Evolutionary conservation across 805 yeast genomes (phyloP).

Genomic region (Nadsonia fulvescens): DNA sequence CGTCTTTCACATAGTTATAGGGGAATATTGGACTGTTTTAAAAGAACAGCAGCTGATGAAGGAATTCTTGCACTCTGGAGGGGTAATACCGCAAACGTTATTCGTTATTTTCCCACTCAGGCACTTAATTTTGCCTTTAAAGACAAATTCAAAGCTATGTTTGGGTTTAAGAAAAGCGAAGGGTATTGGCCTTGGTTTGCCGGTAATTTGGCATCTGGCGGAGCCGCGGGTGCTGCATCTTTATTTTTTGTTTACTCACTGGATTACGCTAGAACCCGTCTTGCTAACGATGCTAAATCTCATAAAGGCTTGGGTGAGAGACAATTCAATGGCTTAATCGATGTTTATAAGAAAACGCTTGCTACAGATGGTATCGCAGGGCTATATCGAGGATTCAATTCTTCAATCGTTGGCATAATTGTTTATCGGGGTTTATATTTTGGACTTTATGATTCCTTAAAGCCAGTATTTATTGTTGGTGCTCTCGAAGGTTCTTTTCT

Average conservation of each 20-base stretch:
- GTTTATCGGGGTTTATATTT: slow-evolving; percentile 99
- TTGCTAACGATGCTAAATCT: slow-evolving; percentile 94
- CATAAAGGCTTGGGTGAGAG: slow-evolving; percentile 69
- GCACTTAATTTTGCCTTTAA: slow-evolving; percentile 97
- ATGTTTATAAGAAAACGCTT: slow-evolving; percentile 90
- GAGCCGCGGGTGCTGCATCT: slow-evolving; percentile 95
- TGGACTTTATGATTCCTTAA: slow-evolving; percentile 92
- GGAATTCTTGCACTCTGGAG: slow-evolving; percentile 93
- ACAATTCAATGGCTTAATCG: slow-evolving; percentile 92
- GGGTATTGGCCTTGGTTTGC: slow-evolving; percentile 88
- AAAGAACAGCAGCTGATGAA: slow-evolving; percentile 83
- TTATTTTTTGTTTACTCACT: slow-evolving; percentile 86
- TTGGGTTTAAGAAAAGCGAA: slow-evolving; percentile 93
- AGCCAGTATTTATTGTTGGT: slow-evolving; percentile 89
- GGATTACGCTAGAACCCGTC: slow-evolving; percentile 97
- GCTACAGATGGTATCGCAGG: slow-evolving; percentile 96
- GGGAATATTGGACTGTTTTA: slow-evolving; percentile 90
- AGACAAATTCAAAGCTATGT: slow-evolving; percentile 88
- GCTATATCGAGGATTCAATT: slow-evolving; percentile 98
- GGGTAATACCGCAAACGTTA: slow-evolving; percentile 98
- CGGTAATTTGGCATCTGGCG: slow-evolving; percentile 98
- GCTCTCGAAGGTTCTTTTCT: slow-evolving; percentile 85
- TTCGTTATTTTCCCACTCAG: slow-evolving; percentile 98
- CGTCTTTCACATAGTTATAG: slow-evolving; percentile 71
- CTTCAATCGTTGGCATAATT: slow-evolving; percentile 92